Conservation (phyloP, 1,284 basidiomycete species). For the Melampsora americana region DNA sequence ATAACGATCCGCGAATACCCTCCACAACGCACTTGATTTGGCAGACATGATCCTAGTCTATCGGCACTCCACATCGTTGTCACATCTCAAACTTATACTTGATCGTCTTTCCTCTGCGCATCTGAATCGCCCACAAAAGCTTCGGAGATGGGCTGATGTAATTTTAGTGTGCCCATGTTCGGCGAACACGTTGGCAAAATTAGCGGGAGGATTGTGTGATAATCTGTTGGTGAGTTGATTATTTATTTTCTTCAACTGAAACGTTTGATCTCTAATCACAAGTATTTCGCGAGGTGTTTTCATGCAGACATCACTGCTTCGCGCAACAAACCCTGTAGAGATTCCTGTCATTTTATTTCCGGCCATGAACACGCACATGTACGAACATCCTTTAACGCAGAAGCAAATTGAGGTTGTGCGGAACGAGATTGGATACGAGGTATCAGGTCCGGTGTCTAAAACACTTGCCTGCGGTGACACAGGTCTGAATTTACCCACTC, state of each 20-base stretch:
- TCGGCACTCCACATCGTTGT: too few species aligned
- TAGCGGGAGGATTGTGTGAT: slow-evolving; percentile 82
- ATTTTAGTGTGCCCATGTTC: slow-evolving; percentile 92
- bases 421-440: slow-evolving; percentile 71
- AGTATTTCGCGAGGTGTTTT: slow-evolving; percentile 4
- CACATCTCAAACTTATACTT: too few species aligned
- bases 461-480: slow-evolving; percentile 85
- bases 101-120: neutral
- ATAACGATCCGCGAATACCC: too few species aligned
- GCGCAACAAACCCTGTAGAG: slow-evolving; percentile 69
- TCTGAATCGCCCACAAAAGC: slow-evolving; percentile 51
- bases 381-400: slow-evolving; percentile 83
- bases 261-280: neutral
- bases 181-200: slow-evolving; percentile 90
- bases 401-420: slow-evolving; percentile 70
- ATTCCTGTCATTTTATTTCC: slow-evolving; percentile 87
- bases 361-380: slow-evolving; percentile 99
- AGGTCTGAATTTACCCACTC: slow-evolving; percentile 59
- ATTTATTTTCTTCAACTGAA: neutral
- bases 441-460: slow-evolving; percentile 82
- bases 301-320: slow-evolving; percentile 78
- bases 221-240: slow-evolving; percentile 69
- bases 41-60: too few species aligned
- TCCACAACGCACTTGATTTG: too few species aligned
- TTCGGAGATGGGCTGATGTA: slow-evolving; percentile 91